A percentile compares a stretch with the other conserved stretches of the same genome.
These are phyloP conservation scores for Solanum paucissectum DNA, from an alignment of 257 asterid species.

Conservation along the genomic window DNA sequence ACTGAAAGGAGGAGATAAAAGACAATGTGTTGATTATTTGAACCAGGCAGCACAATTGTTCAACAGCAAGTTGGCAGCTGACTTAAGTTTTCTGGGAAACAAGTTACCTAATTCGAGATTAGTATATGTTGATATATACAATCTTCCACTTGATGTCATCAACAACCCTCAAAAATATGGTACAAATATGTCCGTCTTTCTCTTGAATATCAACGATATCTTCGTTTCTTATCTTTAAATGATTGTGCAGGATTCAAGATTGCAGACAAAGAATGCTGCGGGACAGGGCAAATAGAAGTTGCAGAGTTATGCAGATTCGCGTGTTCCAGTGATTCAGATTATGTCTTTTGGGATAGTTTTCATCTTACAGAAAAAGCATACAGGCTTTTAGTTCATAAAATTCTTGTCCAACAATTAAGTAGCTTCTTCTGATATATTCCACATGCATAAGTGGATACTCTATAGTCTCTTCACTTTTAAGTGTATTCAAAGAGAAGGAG, in stretches of 20 bases:
- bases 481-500: constrained; percentile 14
- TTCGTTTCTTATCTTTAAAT: background rate
- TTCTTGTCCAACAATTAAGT: background rate
- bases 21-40: constrained; percentile 31
- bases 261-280: constrained; percentile 3
- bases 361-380: background rate
- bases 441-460: background rate
- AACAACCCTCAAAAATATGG: constrained; percentile 47
- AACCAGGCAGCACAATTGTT: constrained; percentile 31
- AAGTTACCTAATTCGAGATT: constrained; percentile 21
- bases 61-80: constrained; percentile 31
- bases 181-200: background rate
- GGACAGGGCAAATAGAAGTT: constrained; percentile 2
- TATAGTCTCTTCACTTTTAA: background rate
- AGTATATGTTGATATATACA: constrained; percentile 34
- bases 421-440: constrained; percentile 5
- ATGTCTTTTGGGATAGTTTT: constrained; percentile 9
- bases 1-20: constrained; percentile 36
- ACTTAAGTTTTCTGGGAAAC: constrained; percentile 19
- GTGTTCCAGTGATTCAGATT: background rate
- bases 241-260: constrained; percentile 1
- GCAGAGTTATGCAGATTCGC: background rate
- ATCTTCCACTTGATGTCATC: constrained; percentile 38
- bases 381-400: background rate
- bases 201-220: background rate